A percentile compares a stretch with the other conserved stretches of the same genome.
Conservation (phyloP, 2,329 filamentous ascomycete species). For the Beauveria bassiana region DNA sequence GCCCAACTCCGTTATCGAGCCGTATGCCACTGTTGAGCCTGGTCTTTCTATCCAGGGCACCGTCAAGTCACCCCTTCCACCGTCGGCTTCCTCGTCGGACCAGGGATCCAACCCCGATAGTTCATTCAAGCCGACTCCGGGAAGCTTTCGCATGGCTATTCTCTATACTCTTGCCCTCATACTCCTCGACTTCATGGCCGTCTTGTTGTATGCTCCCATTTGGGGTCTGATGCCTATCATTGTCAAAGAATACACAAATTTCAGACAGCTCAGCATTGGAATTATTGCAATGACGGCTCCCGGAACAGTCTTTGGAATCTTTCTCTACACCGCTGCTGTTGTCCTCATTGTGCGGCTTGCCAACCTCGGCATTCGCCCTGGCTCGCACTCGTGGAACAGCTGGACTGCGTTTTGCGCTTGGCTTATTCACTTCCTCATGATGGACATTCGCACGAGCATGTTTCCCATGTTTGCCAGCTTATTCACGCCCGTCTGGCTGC, state of each 20-base stretch:
- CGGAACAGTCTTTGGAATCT: constrained; percentile 10
- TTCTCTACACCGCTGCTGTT: neutral
- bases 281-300: constrained; percentile 11
- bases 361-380: constrained; percentile 12
- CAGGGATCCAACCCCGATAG: neutral
- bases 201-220: constrained; percentile 11
- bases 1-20: constrained; percentile 14
- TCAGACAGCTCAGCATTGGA: constrained; percentile 4
- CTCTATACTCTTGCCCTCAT: constrained; percentile 13
- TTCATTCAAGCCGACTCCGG: neutral
- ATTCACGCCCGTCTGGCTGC: constrained; percentile 16
- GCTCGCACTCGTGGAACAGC: constrained; percentile 17
- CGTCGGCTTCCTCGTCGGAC: constrained; percentile 1
- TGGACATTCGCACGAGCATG: constrained; percentile 8
- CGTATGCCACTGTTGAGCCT: constrained; percentile 13
- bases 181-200: constrained; percentile 12
- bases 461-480: constrained; percentile 18
- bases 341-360: constrained; percentile 11
- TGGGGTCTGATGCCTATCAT: constrained; percentile 12
- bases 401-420: constrained; percentile 15
- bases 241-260: constrained; percentile 13
- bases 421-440: constrained; percentile 15
- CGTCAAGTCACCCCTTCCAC: constrained; percentile 4
- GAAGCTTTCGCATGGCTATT: constrained; percentile 6
- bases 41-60: constrained; percentile 14